phyloP scores from a whole-genome alignment of 805 yeast genomes.

The Zygosaccharomyces gambellarensis region DNA sequence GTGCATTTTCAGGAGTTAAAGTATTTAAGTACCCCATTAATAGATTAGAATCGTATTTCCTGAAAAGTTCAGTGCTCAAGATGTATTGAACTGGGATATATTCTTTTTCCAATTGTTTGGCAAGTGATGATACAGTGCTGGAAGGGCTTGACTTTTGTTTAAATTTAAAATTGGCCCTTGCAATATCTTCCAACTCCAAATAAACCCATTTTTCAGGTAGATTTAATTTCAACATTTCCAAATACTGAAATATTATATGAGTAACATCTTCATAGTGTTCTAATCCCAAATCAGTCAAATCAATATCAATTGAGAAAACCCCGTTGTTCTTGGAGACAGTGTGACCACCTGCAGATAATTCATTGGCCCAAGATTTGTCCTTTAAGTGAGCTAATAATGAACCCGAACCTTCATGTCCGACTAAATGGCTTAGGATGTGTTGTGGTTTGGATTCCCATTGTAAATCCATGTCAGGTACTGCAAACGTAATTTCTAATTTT shows the following conservation, averaged over 20 bases:
- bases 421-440: slow-evolving; percentile 67
- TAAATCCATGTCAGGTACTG: slow-evolving; percentile 70
- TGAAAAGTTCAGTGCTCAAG: slow-evolving; percentile 51
- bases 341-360: slow-evolving; percentile 67
- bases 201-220: slow-evolving; percentile 76
- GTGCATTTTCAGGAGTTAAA: slow-evolving; percentile 56
- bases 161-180: slow-evolving; percentile 69
- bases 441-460: slow-evolving; percentile 67
- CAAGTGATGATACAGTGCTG: slow-evolving; percentile 63
- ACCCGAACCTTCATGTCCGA: slow-evolving; percentile 93
- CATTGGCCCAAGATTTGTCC: slow-evolving; percentile 71
- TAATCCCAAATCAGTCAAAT: slow-evolving; percentile 71
- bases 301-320: slow-evolving; percentile 63
- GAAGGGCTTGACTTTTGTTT: slow-evolving; percentile 72
- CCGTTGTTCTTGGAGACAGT: slow-evolving; percentile 64
- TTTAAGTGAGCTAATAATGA: slow-evolving; percentile 71
- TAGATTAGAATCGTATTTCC: slow-evolving; percentile 53
- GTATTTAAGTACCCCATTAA: slow-evolving; percentile 46
- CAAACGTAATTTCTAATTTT: slow-evolving; percentile 60
- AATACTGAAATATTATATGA: slow-evolving; percentile 62
- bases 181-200: slow-evolving; percentile 67
- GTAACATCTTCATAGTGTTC: slow-evolving; percentile 57
- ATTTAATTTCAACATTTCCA: slow-evolving; percentile 51
- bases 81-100: slow-evolving; percentile 60
- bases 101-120: slow-evolving; percentile 54